Percentiles rank a stretch among this genome's conserved stretches.
Conservation (phyloP, 129 eudicot species). For the Arctium minus region DNA sequence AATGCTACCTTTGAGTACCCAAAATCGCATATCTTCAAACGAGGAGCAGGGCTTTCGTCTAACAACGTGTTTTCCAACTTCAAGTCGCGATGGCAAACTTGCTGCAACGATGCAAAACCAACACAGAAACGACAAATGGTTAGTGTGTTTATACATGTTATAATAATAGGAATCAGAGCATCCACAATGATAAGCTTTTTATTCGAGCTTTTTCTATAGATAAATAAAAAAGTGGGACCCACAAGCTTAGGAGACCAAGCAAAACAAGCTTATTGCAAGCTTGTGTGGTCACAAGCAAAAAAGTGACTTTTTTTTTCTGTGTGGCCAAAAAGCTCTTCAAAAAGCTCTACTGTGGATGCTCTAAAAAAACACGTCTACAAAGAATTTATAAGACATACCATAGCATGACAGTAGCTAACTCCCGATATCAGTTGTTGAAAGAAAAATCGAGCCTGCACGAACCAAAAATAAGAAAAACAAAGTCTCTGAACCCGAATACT, state of each 20-base stretch:
- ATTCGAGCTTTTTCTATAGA: neutral
- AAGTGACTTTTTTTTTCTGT: too few relatives aligned
- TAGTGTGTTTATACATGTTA: neutral
- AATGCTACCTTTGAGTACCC: conserved; percentile 72
- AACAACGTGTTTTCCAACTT: conserved; percentile 72
- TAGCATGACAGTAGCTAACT: conserved; percentile 64
- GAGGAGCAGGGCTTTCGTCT: conserved; percentile 76
- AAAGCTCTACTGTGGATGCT: neutral
- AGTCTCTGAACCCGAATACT: neutral
- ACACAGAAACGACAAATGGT: neutral
- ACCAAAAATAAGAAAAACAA: neutral
- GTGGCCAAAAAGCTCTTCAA: neutral
- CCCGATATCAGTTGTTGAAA: conserved; percentile 61
- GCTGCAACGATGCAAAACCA: conserved; percentile 40
- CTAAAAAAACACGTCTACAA: neutral
- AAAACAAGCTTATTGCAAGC: neutral
- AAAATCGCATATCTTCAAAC: conserved; percentile 74
- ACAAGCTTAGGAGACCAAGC: neutral
- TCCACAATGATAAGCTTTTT: neutral
- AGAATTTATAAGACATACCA: conserved; percentile 32
- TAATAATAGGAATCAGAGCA: neutral
- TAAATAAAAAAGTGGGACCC: neutral
- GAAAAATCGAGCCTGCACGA: conserved; percentile 49
- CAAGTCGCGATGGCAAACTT: conserved; percentile 80
- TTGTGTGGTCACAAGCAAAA: neutral